These are phyloP conservation scores for Eurotiales sp. DNA, from an alignment of 2,329 filamentous ascomycete genomes.

Conservation along the genomic window DNA sequence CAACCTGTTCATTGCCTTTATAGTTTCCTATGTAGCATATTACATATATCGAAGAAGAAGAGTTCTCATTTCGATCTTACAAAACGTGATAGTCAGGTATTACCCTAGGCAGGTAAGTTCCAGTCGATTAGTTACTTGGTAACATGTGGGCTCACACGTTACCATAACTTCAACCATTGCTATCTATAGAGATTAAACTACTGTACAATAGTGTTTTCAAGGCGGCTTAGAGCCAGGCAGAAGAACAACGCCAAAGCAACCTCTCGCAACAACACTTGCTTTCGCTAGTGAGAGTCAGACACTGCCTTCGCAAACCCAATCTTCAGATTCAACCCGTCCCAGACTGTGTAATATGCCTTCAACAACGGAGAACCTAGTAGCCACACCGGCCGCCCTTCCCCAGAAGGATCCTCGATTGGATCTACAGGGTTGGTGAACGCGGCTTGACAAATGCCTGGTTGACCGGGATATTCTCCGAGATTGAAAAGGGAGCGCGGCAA, in stretches of 20 bases:
- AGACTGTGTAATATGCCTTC: background rate
- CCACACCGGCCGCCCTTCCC: background rate
- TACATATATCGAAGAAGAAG: conserved; percentile 1
- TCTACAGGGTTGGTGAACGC: background rate
- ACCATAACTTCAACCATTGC: no score
- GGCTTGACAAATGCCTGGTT: background rate
- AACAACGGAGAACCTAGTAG: background rate
- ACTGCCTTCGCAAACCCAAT: background rate
- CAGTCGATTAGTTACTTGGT: no score
- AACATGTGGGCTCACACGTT: no score
- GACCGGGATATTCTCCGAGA: background rate
- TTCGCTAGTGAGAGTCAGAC: no score
- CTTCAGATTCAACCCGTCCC: background rate
- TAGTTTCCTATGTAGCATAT: conserved; percentile 18
- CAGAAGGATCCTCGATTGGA: background rate
- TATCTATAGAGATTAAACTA: no score
- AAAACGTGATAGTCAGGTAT: no score
- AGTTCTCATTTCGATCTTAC: no score
- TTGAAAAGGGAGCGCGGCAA: background rate
- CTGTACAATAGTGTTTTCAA: no score
- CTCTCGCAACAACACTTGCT: no score
- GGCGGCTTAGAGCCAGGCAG: no score
- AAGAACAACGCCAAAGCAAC: no score
- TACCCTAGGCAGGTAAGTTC: no score
- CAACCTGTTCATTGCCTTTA: conserved; percentile 11